Base-by-base conservation (phyloP, 1,284 basidiomycete species). In the Leccinum ponderosum region DNA sequence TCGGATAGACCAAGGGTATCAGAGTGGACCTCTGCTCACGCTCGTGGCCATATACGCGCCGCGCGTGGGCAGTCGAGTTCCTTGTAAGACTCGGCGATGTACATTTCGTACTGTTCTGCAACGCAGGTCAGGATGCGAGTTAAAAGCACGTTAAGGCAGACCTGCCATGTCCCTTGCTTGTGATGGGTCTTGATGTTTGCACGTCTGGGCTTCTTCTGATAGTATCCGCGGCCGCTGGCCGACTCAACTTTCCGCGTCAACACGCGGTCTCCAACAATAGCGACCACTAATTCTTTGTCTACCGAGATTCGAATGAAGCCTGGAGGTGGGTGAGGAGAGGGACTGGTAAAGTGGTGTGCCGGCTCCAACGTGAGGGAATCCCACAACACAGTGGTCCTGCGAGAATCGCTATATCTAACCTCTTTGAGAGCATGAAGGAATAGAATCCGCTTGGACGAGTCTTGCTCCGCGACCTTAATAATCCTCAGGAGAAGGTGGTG, bases 1-100 rank as follows among this genome's bases (percentile, higher is more conserved):
- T 95, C 93, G 65, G 81, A 87, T 53, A 95, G 76, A 1, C 91
- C 92, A 11, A 95, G 80, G n/a, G 77, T 77, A 22, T 84, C 80
- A 91, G 73, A 8, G 81, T 81, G 3, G 78, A 78, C 15, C 76
- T 76, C 64, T 92, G 89, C 62, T 85, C 87, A 35, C 78, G 77
- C 64, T 83, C 83, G 37, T 83, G 78, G 0, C 80, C 80, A 65
- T 81, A 77, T 12, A 71, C 69, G n/a, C 74, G 76, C 52, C 77
- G 75, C 1, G 66, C 64, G 54, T 78, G 64, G 1, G 70, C 69
- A 75, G 35, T 82, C 80, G 50, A 89, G 76, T 58, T 87, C 76
- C 22, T 74, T 75, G 47, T 78, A 77, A 1, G 86, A 88, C 59
- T 93, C 87, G 1, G 75, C 73, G 39, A 93, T 87, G 59, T 84